Evolutionary conservation across 768 basidiomycete species (phyloP).

Genomic region (Lentinula sp.): DNA sequence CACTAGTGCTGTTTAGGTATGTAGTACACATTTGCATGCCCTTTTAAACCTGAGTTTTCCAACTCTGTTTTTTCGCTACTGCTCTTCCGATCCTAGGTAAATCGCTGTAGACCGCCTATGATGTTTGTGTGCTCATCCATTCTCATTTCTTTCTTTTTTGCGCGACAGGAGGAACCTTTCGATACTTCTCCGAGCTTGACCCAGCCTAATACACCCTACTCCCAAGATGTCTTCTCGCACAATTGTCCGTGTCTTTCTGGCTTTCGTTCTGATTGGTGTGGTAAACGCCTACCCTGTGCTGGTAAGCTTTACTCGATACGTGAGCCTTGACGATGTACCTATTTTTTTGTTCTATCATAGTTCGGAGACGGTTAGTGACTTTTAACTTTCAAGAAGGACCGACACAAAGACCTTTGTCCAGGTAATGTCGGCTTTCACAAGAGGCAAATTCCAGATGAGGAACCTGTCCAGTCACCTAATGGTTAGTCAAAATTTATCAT

Average conservation of each 20-base stretch:
- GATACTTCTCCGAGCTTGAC: too few relatives aligned
- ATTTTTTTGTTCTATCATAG: constrained; percentile 20
- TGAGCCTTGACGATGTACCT: constrained; percentile 12
- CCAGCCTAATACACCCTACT: too few relatives aligned
- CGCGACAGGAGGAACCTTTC: too few relatives aligned
- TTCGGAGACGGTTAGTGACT: constrained; percentile 12
- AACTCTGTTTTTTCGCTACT: too few relatives aligned
- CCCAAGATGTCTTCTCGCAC: constrained; percentile 39
- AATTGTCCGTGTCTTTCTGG: constrained; percentile 28
- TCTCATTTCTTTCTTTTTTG: too few relatives aligned
- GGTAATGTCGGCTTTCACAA: constrained; percentile 25
- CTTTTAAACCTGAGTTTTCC: too few relatives aligned
- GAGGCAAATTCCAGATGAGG: not conserved
- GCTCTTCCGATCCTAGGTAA: too few relatives aligned
- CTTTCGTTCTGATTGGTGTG: constrained; percentile 37
- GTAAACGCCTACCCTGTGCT: constrained; percentile 33
- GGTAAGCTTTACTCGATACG: constrained; percentile 19
- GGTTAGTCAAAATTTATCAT: too few relatives aligned
- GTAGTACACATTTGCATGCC: too few relatives aligned
- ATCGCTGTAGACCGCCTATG: too few relatives aligned
- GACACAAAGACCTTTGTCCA: constrained; percentile 17
- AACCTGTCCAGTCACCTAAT: constrained; percentile 2
- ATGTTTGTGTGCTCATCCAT: too few relatives aligned
- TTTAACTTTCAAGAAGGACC: not conserved
- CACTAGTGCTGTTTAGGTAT: too few relatives aligned